Conservation (phyloP, 2,329 filamentous ascomycete genomes). For the Periconia digitata region DNA sequence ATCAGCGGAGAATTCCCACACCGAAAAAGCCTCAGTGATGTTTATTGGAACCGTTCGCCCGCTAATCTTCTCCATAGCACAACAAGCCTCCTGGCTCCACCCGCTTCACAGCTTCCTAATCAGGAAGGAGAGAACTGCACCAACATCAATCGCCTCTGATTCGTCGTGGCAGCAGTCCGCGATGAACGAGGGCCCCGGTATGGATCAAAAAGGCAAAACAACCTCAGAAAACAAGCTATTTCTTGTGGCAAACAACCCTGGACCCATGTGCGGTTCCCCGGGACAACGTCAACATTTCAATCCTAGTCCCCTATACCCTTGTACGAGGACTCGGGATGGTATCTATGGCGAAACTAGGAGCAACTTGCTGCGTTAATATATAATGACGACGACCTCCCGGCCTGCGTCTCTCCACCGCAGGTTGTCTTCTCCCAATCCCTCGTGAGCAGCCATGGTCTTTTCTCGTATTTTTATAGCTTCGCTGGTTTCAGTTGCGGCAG, state of each 20-base stretch:
- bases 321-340: background rate
- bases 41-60: background rate
- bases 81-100: background rate
- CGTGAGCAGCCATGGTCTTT: background rate
- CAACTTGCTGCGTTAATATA: background rate
- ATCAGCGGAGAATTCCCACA: too few species aligned
- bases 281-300: background rate
- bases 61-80: background rate
- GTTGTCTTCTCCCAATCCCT: background rate
- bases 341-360: background rate
- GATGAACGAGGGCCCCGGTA: background rate
- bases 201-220: background rate
- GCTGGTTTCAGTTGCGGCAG: slow-evolving; percentile 21
- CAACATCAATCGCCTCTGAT: background rate
- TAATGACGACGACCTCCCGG: background rate
- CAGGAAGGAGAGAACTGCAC: background rate
- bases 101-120: background rate
- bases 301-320: background rate
- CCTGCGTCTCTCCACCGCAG: background rate
- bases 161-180: background rate
- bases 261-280: background rate
- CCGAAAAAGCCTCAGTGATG: too few species aligned
- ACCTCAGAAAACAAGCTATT: background rate
- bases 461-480: slow-evolving; percentile 5
- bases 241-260: background rate